Evolutionary conservation across 768 basidiomycete genomes (phyloP), one percentile per base, ranked within the genome.

Genomic region (Hygrophorus pudorinus): DNA sequence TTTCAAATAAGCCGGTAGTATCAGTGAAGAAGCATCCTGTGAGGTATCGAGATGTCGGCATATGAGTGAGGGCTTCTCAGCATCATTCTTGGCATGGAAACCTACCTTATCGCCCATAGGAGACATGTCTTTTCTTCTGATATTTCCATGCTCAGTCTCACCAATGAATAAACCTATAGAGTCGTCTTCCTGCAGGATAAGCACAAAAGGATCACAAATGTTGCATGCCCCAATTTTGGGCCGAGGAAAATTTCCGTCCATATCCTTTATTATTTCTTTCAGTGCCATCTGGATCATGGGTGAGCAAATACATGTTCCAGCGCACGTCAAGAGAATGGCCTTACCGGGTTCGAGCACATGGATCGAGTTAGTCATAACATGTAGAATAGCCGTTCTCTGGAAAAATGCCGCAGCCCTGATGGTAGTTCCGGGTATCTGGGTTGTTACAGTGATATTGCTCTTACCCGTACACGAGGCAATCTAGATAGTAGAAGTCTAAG

Each of bases 331-430:
- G 45, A 44, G 14, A 38, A 43, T 10, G 13, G 30, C 69, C 75
- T n/a, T 51, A 87, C 90, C 87, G 11, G 81, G 78, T 57, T 92
- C 87, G 2, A 94, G 68, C 14, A 96, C 76, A 17, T 85, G 76
- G 35, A 96, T 82, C 1, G 78, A 71, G 51, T 82, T 80, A 2
- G 84, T 80, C 63, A 89, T 81, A 2, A 96, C 88, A 53, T 90
- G 90, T 12, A 92, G 63, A 51, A 96, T 81, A 1, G 85, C 80
- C 0, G 88, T 88, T 16, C 83, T 67, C 49, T 86, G 81, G 65
- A 93, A 94, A 63, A 96, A 91, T 2, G 89, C 67, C 0, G 74
- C 87, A 18, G 86, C 90, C 5, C 83, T 82, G 16, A 96, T 71
- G 0, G 88, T 94, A 1, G 79, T 79, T 11, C 81, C 85, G 6